Evolutionary conservation across 2,329 filamentous ascomycete species (phyloP), one percentile per base, ranked within the genome.

Genomic region (Colletotrichum chlorophyti): DNA sequence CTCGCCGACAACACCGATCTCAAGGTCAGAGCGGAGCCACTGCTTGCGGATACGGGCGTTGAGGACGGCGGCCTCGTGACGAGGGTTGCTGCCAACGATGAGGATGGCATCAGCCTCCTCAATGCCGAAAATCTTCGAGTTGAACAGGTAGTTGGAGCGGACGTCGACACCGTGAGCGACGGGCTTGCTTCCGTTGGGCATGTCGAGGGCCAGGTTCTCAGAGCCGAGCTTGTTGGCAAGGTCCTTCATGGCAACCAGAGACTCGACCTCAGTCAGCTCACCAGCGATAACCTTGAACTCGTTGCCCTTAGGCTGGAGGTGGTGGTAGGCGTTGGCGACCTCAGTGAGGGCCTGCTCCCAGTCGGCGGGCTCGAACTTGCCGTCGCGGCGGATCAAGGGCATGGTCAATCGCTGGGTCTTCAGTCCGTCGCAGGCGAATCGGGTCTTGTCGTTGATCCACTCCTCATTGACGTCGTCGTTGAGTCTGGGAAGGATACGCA

Each of bases 401-500:
- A 94, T 95, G 31, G 95, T 98, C 54, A 99, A 82, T 71, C 95
- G 87, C 78, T 99, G 95, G 42, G 94, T 98, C 85, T 93, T 96
- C 65, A 99, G 83, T 46, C 95, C 95, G 73, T 99, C 95, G 73
- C 93, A 96, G 37, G 95, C 94, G 74, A 98, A 99, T 64, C 95
- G 88, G 35, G 92, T 89, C 84, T 98, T 99, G 81, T 99, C 95
- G 77, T 98, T 95, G 75, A 99, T 98, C 95, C 95, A 99, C 77
- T 99, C 95, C 80, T 99, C 95, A 75, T 99, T 99, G 68, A 99
- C 87, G 69, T 98, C 93, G 72, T 99, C 95, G 74, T 99, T 99
- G 61, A 99, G 83, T 68, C 95, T 87, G 59, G 95, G 95, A 14
- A 97, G 73, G 60, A 99, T 84, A 68, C 95, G 89, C 93, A 99